Percentiles rank a stretch among this genome's conserved stretches.
These are phyloP conservation scores for Taphrina wiesneri DNA, from an alignment of 1,139 yeast species.

Conservation along the genomic window DNA sequence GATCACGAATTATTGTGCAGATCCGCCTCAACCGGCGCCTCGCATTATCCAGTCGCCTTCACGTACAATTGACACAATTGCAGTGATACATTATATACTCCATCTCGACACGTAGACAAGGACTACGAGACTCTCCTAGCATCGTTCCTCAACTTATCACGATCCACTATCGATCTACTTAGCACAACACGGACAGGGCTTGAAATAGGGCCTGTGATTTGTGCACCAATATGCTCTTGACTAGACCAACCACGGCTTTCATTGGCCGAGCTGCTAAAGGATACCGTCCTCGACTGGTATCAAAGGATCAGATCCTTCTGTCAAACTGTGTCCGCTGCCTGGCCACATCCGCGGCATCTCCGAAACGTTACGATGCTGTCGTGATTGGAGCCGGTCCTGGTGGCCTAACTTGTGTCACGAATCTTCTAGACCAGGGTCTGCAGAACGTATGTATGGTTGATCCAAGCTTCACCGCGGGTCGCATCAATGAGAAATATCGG, in stretches of 20 bases:
- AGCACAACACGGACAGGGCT: neutral
- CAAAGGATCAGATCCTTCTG: neutral
- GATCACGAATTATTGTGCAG: neutral
- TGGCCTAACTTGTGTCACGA: conserved; percentile 29
- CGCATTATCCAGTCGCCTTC: neutral
- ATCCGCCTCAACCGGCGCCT: neutral
- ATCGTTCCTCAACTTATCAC: neutral
- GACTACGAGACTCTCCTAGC: neutral
- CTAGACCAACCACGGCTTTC: neutral
- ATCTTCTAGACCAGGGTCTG: conserved; percentile 23
- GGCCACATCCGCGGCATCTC: neutral
- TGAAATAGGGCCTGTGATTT: neutral
- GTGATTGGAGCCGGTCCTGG: conserved; percentile 34
- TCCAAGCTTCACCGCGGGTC: conserved; percentile 28
- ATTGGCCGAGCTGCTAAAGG: neutral
- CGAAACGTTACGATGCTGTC: conserved; percentile 27
- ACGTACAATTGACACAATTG: too few species aligned
- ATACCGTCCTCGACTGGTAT: neutral
- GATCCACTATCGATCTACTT: neutral
- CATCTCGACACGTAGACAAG: too few species aligned
- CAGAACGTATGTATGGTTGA: conserved; percentile 24
- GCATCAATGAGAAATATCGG: conserved; percentile 31
- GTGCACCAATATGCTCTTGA: neutral
- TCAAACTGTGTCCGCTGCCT: neutral
- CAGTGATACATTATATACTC: too few species aligned